Base-by-base conservation (phyloP, 2,329 filamentous ascomycete species). In the Davidsoniella neocaledoniae region DNA sequence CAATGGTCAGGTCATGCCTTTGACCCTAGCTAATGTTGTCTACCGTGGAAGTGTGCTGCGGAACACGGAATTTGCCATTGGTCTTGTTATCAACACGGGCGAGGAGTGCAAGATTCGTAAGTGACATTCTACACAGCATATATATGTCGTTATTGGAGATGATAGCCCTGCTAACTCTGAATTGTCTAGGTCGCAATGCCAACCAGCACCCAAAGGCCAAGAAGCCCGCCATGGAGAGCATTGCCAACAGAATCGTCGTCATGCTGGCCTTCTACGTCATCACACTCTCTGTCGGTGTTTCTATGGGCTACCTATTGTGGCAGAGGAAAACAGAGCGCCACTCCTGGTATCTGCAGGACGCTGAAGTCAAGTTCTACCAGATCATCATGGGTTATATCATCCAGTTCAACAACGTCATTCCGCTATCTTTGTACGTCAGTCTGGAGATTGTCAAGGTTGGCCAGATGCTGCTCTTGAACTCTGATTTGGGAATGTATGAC, bases 381-480 rank as follows among this genome's bases (percentile, higher is more conserved):
- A 86, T 93, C 53, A 81, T 95, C 55, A 81, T 90, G 25, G 87
- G 85, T 0, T 95, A 87, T 61, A 78, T 94, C 56, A 94, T 96
- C 64, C 90, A 94, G 78, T 94, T 94, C 66, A 96, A 95, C 63
- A 96, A 91, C 38, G 79, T 94, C 65, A 88, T 95, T 53, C 90
- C 90, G 0, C 73, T 96, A 14, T 86, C 87, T 0, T 72, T 96
- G 0, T 96, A 94, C 57, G 85, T 96, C 57, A 91, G 81, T 60
- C 70, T 96, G 62, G 88, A 96, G 56, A 72, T 94, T 52, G 81
- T 91, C 62, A 93, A 93, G 62, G 70, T 93, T 6, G 82, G 74
- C 3, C 75, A 79, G 59, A 81, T 94, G 70, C 70, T 88, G 51
- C 75, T 94, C 60, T 64, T 94, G 50, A 87, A 88, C 56, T 68